Evolutionary conservation across 2,329 filamentous ascomycete genomes (phyloP).

Genomic region (Xylariaceae sp.): DNA sequence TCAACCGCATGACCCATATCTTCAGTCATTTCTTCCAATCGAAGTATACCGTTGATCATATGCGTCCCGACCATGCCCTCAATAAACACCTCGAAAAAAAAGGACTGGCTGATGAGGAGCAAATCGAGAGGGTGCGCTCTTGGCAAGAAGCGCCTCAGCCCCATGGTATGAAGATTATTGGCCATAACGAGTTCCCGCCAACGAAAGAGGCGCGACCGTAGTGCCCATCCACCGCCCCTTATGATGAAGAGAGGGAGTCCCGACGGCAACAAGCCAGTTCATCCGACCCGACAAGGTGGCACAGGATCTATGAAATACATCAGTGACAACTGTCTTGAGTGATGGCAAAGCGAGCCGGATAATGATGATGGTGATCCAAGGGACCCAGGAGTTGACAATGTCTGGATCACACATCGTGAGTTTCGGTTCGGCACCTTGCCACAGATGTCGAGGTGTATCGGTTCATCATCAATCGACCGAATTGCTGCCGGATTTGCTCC

Average conservation of each 20-base stretch:
- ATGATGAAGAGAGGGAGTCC: neutral
- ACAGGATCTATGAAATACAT: neutral
- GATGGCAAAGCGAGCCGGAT: neutral
- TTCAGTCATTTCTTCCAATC: conserved; percentile 36
- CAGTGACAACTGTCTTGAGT: neutral
- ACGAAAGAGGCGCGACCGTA: neutral
- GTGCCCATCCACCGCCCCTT: neutral
- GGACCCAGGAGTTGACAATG: neutral
- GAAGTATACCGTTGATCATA: conserved; percentile 35
- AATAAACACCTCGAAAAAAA: conserved; percentile 58
- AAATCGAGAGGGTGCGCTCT: too few relatives aligned
- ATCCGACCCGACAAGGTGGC: neutral
- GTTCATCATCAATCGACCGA: neutral
- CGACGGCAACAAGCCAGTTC: conserved; percentile 1
- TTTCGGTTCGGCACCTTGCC: neutral
- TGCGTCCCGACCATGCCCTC: conserved; percentile 83
- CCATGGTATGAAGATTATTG: neutral
- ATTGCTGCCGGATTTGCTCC: neutral
- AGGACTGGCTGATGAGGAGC: conserved; percentile 11
- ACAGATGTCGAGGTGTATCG: neutral
- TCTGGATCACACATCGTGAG: neutral
- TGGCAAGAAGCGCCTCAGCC: conserved; percentile 11
- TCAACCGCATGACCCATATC: conserved; percentile 46
- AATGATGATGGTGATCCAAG: neutral
- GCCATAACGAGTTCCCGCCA: neutral